These are phyloP conservation scores for Phaseolus lunatus DNA, from an alignment of 306 rosid genomes.

Conservation along the genomic window DNA sequence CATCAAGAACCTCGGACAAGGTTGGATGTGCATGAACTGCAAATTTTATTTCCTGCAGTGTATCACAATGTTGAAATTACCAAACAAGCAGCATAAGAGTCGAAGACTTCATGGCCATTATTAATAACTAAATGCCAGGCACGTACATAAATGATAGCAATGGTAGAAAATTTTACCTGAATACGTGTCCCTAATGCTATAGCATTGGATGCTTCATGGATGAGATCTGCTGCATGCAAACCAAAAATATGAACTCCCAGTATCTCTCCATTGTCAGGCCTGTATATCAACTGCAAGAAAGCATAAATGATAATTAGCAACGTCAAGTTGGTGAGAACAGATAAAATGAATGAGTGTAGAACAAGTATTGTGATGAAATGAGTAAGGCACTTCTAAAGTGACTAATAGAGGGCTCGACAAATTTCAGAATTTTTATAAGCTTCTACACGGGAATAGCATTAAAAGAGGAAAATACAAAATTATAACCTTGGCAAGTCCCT, in stretches of 20 bases:
- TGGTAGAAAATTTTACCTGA: conserved; percentile 61
- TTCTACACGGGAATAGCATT: conserved; percentile 5
- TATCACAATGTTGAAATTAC: conserved; percentile 30
- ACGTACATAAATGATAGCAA: not conserved
- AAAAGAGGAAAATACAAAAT: conserved; percentile 37
- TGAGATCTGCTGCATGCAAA: conserved; percentile 99
- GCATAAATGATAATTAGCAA: conserved; percentile 41
- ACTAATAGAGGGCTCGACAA: conserved; percentile 1
- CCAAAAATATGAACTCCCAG: conserved; percentile 98
- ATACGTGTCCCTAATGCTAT: conserved; percentile 88
- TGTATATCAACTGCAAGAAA: conserved; percentile 84
- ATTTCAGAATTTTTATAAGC: conserved; percentile 4
- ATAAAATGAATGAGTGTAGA: conserved; percentile 24
- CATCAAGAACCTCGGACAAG: conserved; percentile 95
- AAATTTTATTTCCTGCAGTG: conserved; percentile 77
- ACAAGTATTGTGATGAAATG: conserved; percentile 9
- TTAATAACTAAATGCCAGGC: conserved; percentile 10
- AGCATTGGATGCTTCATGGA: conserved; percentile 98
- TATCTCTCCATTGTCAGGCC: conserved; percentile 98
- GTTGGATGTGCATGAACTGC: conserved; percentile 99
- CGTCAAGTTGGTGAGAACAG: conserved; percentile 9
- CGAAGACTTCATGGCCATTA: not conserved
- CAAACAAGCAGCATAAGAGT: conserved; percentile 4
- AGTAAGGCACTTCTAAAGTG: conserved; percentile 4
- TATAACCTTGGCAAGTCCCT: conserved; percentile 91